Base-by-base conservation (phyloP, 2,329 filamentous ascomycete genomes). In the Biscogniauxia sp. region DNA sequence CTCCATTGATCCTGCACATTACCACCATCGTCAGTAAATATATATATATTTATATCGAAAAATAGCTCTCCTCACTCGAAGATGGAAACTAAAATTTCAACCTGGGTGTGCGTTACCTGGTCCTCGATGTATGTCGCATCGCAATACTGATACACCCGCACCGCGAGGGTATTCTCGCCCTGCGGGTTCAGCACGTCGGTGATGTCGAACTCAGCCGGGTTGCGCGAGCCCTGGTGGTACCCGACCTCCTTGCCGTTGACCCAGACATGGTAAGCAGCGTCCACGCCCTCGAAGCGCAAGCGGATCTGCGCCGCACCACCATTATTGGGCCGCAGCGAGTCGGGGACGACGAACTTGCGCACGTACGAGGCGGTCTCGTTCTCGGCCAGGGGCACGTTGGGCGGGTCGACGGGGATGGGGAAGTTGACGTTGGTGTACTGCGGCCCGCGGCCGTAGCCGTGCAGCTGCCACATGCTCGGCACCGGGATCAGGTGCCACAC, bases 361-460 rank as follows among this genome's bases (percentile, higher is more conserved):
- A 81, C 72, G 65, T 87, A 87, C 1, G 78, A 81, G 0, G 84
- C 84, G 1, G 71, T 73, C 45, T 82, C 84, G 51, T 83, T 81
- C 51, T 87, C 85, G 20, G 83, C 78, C 1, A 78, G 76, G 1
- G 85, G 80, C 19, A 84, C 80, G 69, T 84, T 76, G 0, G 86
- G 87, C 19, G 85, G 85, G 65, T 85, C 79, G 3, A 86, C 83
- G 0, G 87, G 87, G 69, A 88, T 88, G 0, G 87, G 88, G 63
- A 84, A 91, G 56, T 84, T 78, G 55, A 88, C 78, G 64, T 92
- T 92, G 9, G 88, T 91, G 69, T 91, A 91, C 55, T 89, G 86
- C 1, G 88, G 88, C 9, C 81, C 78, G 20, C 76, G 75, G 3
- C 88, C 88, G 65, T 84, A 85, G 15, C 88, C 88, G 68, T 90